These are phyloP conservation scores for Coffea eugenioides DNA, from an alignment of 257 asterid species.

Conservation along the genomic window DNA sequence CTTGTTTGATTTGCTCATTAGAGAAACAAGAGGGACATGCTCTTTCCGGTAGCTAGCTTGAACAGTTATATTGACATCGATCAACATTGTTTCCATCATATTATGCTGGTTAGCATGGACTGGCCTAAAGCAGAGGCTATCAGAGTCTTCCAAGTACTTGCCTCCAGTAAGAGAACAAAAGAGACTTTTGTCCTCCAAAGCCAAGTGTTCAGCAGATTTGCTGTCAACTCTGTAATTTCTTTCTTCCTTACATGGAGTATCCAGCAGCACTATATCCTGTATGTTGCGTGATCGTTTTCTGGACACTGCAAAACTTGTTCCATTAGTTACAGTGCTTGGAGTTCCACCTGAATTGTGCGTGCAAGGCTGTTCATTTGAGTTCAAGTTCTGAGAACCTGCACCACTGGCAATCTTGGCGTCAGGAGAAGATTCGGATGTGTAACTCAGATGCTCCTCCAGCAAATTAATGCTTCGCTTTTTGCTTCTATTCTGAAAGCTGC, in stretches of 20 bases:
- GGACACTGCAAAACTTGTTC: slow-evolving; percentile 6
- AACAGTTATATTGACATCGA: slow-evolving; percentile 51
- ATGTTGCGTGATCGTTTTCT: not conserved
- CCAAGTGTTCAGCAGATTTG: slow-evolving; percentile 19
- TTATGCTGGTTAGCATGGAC: not conserved
- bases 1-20: slow-evolving; percentile 43
- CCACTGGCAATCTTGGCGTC: not conserved
- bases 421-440: slow-evolving; percentile 5
- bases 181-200: slow-evolving; percentile 13
- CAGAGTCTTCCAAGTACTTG: slow-evolving; percentile 11
- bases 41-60: slow-evolving; percentile 32
- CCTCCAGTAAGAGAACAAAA: slow-evolving; percentile 13
- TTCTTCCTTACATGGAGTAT: slow-evolving; percentile 14
- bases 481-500: not conserved
- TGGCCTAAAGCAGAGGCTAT: slow-evolving; percentile 11
- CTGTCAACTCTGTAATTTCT: not conserved
- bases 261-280: not conserved
- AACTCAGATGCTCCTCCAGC: not conserved
- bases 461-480: slow-evolving; percentile 3
- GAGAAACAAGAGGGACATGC: slow-evolving; percentile 50
- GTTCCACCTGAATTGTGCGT: slow-evolving; percentile 3
- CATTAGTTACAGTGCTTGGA: slow-evolving; percentile 15
- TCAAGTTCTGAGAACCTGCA: slow-evolving; percentile 3
- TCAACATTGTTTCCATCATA: slow-evolving; percentile 21
- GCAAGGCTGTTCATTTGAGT: not conserved